Base-by-base conservation (phyloP, 1,284 basidiomycete species). In the Microbotryum lychnidis-dioicae region DNA sequence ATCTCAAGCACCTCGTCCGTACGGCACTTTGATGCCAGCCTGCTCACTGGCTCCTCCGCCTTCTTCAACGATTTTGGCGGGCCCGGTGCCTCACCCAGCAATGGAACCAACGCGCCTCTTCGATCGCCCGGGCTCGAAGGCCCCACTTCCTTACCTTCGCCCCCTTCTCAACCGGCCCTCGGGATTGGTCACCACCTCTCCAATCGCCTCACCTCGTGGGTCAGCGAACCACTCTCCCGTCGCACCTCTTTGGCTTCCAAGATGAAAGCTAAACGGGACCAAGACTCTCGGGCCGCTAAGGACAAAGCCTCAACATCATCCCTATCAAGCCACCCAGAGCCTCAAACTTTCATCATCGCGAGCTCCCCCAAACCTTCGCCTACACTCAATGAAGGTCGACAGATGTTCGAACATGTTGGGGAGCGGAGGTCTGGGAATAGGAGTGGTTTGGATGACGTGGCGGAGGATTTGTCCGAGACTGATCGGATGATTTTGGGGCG, bases 1-100 rank as follows among this genome's bases (percentile, higher is more conserved):
- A 10, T 18, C 3, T 29, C 47, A 18, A 71, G 77, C 4, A 78
- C 76, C 0, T 75, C 74, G 3, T 76, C 78, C 0, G 72, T 78
- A n/a, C 73, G 77, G 0, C 73, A 75, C 3, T 73, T 75, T 51
- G 76, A 77, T 61, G 60, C 72, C 0, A 69, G 71, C 1, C 72
- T 46, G 9, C 50, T 66, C 2, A 44, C 49, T n/a, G 50, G 53
- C 23, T 46, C 31, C 6, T 16, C 33, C 63, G 70, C 27, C 51
- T 72, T 44, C 69, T 64, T 48, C 60, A 66, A 37, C 55, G 60
- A 60, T 1, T 54, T 66, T 20, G 60, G 61, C 33, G 54, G 60
- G 16, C 54, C 62, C 2, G 18, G 55, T 16, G 51, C 54, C 12
- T 53, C 54, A 21, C 44, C 47, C 37, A 55, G 21, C 5, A 16